Base-by-base conservation (phyloP, 2,329 filamentous ascomycete species). In the Scytalidium sp. region DNA sequence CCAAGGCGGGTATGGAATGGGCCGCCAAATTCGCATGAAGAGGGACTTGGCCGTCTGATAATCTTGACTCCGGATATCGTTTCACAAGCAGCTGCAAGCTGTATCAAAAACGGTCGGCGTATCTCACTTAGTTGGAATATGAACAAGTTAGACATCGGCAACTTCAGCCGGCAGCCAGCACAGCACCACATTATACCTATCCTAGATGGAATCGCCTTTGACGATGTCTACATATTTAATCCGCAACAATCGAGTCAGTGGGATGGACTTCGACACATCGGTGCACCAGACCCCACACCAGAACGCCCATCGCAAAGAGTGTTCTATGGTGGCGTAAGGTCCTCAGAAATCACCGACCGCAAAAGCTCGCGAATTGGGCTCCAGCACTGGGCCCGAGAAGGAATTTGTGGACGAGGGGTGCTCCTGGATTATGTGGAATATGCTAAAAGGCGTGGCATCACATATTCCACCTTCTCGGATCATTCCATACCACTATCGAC, bases 91-190 rank as follows among this genome's bases (percentile, higher is more conserved):
- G 77, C 78, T 2, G 64, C 67, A 4, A 64, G 65, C 9, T 72
- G 77, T 53, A 80, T 81, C 55, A 67, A 64, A 25, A 74, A 71
- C 1, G 78, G 79, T n/a, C 67, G 68, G n/a, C 70, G 75, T 19
- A 70, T 79, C 21, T 74, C 74, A 15, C 68, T 81, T 43, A 72
- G 72, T 17, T 81, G 78, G 78, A 74, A 77, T 19, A 57, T 81
- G 50, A 73, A 72, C 23, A 80, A 81, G 55, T 65, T 80, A 3
- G 75, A 81, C 46, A 71, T 74, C 55, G 75, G 77, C 2, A 75
- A 75, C 52, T 74, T 80, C 54, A 72, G 72, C 46, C 71, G 78
- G 1, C 70, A 73, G 22, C 71, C 75, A 7, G 73, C 72, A 44
- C 63, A 74, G 42, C 76, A 79, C 51, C 68, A 70, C 52, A 75